Evolutionary conservation across 108 stramenopile species (phyloP), one percentile per base, ranked within the genome.

Genomic region (Cyclotella cryptica): DNA sequence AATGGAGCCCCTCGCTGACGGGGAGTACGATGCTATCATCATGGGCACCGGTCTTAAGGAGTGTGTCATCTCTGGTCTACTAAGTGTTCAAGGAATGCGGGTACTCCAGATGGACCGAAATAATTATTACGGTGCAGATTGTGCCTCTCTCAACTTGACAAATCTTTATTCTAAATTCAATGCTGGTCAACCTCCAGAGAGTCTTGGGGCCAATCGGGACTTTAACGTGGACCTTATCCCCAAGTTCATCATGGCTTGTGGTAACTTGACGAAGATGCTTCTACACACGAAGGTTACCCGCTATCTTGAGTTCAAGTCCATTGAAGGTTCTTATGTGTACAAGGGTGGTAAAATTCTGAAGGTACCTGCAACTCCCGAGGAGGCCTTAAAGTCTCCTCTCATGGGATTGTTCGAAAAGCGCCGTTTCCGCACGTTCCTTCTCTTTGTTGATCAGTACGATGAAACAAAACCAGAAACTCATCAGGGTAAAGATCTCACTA

Each of bases 161-260:
- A 97, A 98, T 82, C 89, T 96, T 69, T 98, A 98, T 84, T 89
- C 90, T 70, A 99, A 99, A 89, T 98, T 98, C 86, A 82, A 93
- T 54, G 94, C 88, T n/a, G 95, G 95, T 19, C 74, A 83, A 59
- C 85, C 92, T 43, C 93, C 95, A 12, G 72, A 80, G 22, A 88
- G 78, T 67, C 83, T 98, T 40, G 97, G 97, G 28, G 88, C 87
- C 62, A 96, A 96, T 78, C 92, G 96, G 28, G 98, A 99, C 82
- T 99, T 97, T 88, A 98, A 98, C 80, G 96, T 99, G 22, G 99
- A 99, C 89, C 89, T 98, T 44, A 94, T 99, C 69, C 98, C 98
- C 22, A 99, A 99, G 85, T 98, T 99, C 85, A 98, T 99, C 84
- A 99, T 99, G 98, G 98, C 99, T 13, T 96, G 95, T 73, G 99